Evolutionary conservation across 768 basidiomycete genomes (phyloP), one percentile per base, ranked within the genome.

Genomic region (Tephrocybe sp.): DNA sequence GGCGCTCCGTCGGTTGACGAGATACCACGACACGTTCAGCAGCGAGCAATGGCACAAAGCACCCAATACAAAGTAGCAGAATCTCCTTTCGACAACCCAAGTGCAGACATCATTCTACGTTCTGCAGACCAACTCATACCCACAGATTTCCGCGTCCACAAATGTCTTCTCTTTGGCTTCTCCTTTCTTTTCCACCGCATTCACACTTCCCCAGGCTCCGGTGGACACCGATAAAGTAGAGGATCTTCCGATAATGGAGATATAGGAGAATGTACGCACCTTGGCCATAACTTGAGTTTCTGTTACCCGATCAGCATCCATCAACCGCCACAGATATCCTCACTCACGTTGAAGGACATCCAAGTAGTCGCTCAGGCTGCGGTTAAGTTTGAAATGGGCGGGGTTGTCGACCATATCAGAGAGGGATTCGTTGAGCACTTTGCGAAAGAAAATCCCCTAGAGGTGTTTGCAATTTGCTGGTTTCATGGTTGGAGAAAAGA

Each of bases 111-210:
- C 46, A 74, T 82, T 47, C 65, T 85, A 36, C 75, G 77, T 45
- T 77, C 81, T 8, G 78, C 76, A 43, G 83, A 84, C 59, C 58
- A 64, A 52, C 48, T 40, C 10, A 58, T 62, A 41, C 71, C 71
- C 14, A 65, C 71, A 47, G 69, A 74, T 63, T 84, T 83, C 64
- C 72, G 72, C 52, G 74, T 79, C 48, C 78, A 79, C 71, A 80
- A 78, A 56, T 56, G 75, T 35, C 66, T 85, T 86, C 10, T 72
- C 78, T 14, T 59, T 82, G 13, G 76, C 80, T 0, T 86, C 85
- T 9, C 71, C 78, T 4, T 76, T 85, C 62, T 85, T 85, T 55
- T 68, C 69, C 42, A 70, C 73, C 54, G 77, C 82, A 69, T 78
- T 85, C 55, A 70, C 73, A 7, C 62, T 84, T 22, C 82, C 82